These are phyloP conservation scores for Lactifluus subvellereus DNA, from an alignment of 768 basidiomycete genomes.

Conservation along the genomic window DNA sequence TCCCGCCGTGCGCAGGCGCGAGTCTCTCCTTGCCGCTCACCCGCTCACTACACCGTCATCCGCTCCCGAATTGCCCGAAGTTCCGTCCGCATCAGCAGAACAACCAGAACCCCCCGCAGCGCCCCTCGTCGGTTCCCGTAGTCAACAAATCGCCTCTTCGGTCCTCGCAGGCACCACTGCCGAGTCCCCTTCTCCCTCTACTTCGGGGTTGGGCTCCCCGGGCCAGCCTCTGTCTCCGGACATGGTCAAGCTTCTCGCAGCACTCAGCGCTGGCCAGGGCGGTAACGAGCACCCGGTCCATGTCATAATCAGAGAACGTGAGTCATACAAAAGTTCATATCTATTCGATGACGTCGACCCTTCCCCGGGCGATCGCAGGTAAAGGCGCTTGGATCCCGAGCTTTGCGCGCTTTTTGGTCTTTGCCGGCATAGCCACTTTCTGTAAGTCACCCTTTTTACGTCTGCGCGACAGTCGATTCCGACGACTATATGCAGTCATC, in stretches of 20 bases:
- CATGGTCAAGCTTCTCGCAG: slow-evolving; percentile 41
- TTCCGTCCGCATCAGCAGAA: slow-evolving; percentile 4
- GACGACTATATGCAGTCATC: slow-evolving; percentile 45
- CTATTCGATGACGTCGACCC: not conserved
- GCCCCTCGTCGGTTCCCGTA: slow-evolving; percentile 29
- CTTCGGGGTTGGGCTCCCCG: slow-evolving; percentile 1
- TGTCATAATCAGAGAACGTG: slow-evolving; percentile 79
- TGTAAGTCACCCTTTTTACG: slow-evolving; percentile 41
- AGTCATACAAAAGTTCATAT: slow-evolving; percentile 29
- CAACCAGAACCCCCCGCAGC: not conserved
- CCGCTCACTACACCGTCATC: slow-evolving; percentile 13
- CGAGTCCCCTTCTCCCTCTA: not conserved
- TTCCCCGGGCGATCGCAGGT: slow-evolving; percentile 36
- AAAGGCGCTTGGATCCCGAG: slow-evolving; percentile 63
- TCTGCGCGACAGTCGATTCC: not conserved
- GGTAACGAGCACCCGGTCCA: slow-evolving; percentile 58
- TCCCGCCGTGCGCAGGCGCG: slow-evolving; percentile 62
- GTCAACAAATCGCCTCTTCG: slow-evolving; percentile 40
- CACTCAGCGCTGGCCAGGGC: slow-evolving; percentile 39
- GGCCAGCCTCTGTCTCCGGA: slow-evolving; percentile 27
- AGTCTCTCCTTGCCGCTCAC: slow-evolving; percentile 46
- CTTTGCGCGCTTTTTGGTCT: slow-evolving; percentile 55
- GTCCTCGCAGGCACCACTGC: slow-evolving; percentile 29
- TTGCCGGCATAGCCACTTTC: slow-evolving; percentile 53
- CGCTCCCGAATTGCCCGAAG: not conserved